Base-by-base conservation (phyloP, 768 basidiomycete species). In the Auriscalpium vulgare region DNA sequence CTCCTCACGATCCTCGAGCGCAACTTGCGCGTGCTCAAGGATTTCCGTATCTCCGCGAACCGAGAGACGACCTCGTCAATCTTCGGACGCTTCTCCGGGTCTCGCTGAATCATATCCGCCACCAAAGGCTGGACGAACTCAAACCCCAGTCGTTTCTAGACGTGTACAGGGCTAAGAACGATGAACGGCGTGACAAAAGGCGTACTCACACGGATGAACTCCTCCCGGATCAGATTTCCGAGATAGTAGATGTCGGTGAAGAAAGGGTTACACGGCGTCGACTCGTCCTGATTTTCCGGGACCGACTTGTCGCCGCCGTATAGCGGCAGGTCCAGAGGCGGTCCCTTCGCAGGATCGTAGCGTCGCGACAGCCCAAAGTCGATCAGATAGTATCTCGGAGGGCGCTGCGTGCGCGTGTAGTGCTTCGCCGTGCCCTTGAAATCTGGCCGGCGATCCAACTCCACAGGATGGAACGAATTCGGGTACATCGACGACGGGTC, bases 101-200 rank as follows among this genome's bases (percentile, higher is more conserved):
- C 68, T 0, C 62, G 58, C 49, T 72, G 69, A 2, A 67, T 59
- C 74, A 76, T 75, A 29, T 72, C 70, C 0, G 50, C 53, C n/a
- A 65, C 56, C 14, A 64, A 49, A 21, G 36, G 11, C 19, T 47
- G 2, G 34, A 59, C 34, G 36, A 53, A 56, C 9, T 49, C 50
- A 21, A 59, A 46, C 1, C 57, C 57, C 10, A n/a, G 1, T 10
- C 35, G 47, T 34, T 40, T 51, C 49, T 55, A 11, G 23, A 29
- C 5, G 23, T 29, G 23, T 29, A 5, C 23, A 29, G 23, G 23
- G 5, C 3, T 29, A 29, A 29, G 23, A 5, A 29, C 23, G 23
- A 29, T 29, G 23, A 29, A 29, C 23, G 23, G 23, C 2, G 23
- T 29, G 5, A 9, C 10, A 16, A 37, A 16, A 10, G 35, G n/a